Percentiles rank a stretch among this genome's conserved stretches.
Evolutionary conservation across 192 early-diverging fungal species (phyloP).

Genomic region (Gonapodya prolifera): DNA sequence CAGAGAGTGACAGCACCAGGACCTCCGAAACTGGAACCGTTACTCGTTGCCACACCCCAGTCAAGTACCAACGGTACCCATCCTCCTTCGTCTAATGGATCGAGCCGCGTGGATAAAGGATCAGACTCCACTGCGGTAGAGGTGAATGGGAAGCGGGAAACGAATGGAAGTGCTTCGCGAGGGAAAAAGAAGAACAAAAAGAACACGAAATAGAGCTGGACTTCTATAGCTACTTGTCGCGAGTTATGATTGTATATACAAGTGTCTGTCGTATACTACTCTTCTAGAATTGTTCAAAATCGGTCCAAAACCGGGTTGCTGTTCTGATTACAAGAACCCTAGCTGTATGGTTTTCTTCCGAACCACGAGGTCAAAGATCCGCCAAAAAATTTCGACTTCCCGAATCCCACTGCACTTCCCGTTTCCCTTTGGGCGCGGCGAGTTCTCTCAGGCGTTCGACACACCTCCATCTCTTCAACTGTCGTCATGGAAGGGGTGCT

Average conservation of each 20-base stretch:
- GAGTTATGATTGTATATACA: too few relatives aligned
- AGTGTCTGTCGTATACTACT: too few relatives aligned
- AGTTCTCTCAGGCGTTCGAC: not conserved
- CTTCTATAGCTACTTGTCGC: too few relatives aligned
- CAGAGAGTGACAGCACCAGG: not conserved
- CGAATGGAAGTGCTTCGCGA: too few relatives aligned
- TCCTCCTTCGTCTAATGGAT: not conserved
- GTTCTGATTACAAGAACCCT: not conserved
- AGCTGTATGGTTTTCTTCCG: not conserved
- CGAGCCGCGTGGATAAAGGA: not conserved
- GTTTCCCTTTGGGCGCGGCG: not conserved
- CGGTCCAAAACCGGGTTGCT: too few relatives aligned
- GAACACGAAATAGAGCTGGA: too few relatives aligned
- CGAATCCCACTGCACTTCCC: not conserved
- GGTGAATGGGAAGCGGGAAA: too few relatives aligned
- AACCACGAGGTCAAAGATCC: not conserved
- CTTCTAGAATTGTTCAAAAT: too few relatives aligned
- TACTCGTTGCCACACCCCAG: not conserved
- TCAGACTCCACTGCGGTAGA: too few relatives aligned
- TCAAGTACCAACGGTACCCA: not conserved
- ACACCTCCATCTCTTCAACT: not conserved
- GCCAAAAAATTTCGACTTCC: not conserved
- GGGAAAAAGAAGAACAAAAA: too few relatives aligned
- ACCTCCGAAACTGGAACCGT: not conserved
- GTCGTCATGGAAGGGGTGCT: not conserved